Percentiles rank a stretch among this genome's conserved stretches.
These are phyloP conservation scores for Cystobasidium sp. DNA, from an alignment of 1,284 basidiomycete species.

Conservation along the genomic window DNA sequence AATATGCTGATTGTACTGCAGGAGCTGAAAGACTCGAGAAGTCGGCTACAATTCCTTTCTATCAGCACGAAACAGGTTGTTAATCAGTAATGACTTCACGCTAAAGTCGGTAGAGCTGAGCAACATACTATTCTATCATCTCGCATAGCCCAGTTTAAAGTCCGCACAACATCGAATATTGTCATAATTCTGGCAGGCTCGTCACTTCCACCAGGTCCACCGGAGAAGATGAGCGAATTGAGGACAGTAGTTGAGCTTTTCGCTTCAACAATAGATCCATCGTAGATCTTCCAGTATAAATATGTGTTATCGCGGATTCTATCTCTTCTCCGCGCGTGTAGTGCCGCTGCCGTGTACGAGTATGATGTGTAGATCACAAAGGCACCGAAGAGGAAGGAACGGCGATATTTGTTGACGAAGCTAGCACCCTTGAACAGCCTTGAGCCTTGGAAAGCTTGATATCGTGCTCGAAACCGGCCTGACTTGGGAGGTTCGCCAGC, in stretches of 20 bases:
- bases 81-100: neutral
- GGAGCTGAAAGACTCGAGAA: constrained; percentile 57
- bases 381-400: constrained; percentile 33
- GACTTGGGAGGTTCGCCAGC: constrained; percentile 5
- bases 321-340: constrained; percentile 47
- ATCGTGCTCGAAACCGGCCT: constrained; percentile 22
- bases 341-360: constrained; percentile 43
- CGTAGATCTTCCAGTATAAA: constrained; percentile 54
- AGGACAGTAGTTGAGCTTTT: constrained; percentile 46
- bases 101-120: neutral
- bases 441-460: constrained; percentile 28
- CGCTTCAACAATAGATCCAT: constrained; percentile 52
- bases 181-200: constrained; percentile 55
- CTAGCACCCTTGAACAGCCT: constrained; percentile 15
- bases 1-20: constrained; percentile 51
- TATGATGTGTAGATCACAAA: constrained; percentile 16
- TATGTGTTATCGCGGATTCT: constrained; percentile 48
- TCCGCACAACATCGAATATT: constrained; percentile 57
- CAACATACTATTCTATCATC: constrained; percentile 55
- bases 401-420: constrained; percentile 29
- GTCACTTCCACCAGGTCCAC: constrained; percentile 46
- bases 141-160: constrained; percentile 57
- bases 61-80: neutral
- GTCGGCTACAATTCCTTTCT: constrained; percentile 59
- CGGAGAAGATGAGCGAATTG: constrained; percentile 50